phyloP scores from a whole-genome alignment of 2,329 filamentous ascomycete genomes.

The Ophiostoma ulmi region DNA sequence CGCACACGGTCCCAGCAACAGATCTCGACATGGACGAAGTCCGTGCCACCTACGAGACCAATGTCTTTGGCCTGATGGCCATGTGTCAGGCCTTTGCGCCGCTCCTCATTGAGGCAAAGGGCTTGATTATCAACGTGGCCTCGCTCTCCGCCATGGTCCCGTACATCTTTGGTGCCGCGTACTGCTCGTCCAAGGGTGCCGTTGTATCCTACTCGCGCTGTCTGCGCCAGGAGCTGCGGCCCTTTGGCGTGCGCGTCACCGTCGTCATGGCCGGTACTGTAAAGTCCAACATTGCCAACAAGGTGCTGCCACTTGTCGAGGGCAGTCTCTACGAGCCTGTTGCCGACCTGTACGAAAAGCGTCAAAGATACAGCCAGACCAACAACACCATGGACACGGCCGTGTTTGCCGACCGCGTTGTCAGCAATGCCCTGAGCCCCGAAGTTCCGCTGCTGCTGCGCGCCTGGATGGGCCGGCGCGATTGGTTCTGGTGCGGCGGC shows the following conservation, averaged over 20 bases:
- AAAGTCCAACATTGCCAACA: conserved; percentile 44
- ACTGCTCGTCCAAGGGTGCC: conserved; percentile 53
- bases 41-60: conserved; percentile 51
- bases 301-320: conserved; percentile 39
- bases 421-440: conserved; percentile 38
- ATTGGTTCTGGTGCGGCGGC: conserved; percentile 42
- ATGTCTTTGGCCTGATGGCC: conserved; percentile 54
- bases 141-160: conserved; percentile 47
- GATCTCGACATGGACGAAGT: conserved; percentile 51
- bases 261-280: conserved; percentile 53
- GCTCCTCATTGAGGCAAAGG: conserved; percentile 46
- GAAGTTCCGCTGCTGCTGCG: conserved; percentile 36
- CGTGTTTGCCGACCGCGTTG: conserved; percentile 42
- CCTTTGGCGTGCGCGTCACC: conserved; percentile 53
- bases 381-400: conserved; percentile 42
- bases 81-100: conserved; percentile 48
- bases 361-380: conserved; percentile 47
- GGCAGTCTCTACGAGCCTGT: conserved; percentile 46
- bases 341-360: conserved; percentile 42
- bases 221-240: conserved; percentile 49
- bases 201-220: conserved; percentile 50
- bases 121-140: conserved; percentile 52
- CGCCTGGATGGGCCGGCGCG: conserved; percentile 38
- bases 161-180: conserved; percentile 50
- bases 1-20: conserved; percentile 47